Conservation (phyloP, 768 basidiomycete genomes). For the Ramaria rubella region DNA sequence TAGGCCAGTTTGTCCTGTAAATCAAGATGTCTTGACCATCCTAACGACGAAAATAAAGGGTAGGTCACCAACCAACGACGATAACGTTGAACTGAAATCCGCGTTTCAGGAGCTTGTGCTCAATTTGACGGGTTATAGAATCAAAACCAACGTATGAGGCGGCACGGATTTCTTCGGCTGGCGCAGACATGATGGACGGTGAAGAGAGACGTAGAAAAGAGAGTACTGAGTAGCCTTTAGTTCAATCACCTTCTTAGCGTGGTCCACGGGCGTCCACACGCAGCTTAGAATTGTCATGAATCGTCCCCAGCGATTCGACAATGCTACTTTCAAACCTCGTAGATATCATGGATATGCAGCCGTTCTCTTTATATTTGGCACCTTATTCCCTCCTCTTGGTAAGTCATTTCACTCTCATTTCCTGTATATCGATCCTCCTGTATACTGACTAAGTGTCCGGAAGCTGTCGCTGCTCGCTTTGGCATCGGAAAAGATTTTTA, state of each 20-base stretch:
- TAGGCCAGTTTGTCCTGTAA: constrained; percentile 87
- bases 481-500: constrained; percentile 89
- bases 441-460: constrained; percentile 6
- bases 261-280: background rate
- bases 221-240: background rate
- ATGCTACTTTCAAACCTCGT: constrained; percentile 59
- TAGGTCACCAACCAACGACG: constrained; percentile 69
- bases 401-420: constrained; percentile 19
- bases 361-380: constrained; percentile 81
- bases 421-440: background rate
- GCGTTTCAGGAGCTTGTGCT: constrained; percentile 97
- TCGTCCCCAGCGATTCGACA: constrained; percentile 27
- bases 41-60: constrained; percentile 6
- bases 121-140: constrained; percentile 94
- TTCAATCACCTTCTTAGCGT: background rate
- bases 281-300: constrained; percentile 2
- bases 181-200: constrained; percentile 32
- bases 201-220: background rate
- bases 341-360: constrained; percentile 77
- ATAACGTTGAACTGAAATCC: constrained; percentile 99
- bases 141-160: constrained; percentile 96
- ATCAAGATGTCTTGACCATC: background rate
- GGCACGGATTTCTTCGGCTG: constrained; percentile 77
- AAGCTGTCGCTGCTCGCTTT: constrained; percentile 91
- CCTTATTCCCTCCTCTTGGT: constrained; percentile 90